Conservation (phyloP, 805 yeast species). For the Suhomyces xylopsoci region DNA sequence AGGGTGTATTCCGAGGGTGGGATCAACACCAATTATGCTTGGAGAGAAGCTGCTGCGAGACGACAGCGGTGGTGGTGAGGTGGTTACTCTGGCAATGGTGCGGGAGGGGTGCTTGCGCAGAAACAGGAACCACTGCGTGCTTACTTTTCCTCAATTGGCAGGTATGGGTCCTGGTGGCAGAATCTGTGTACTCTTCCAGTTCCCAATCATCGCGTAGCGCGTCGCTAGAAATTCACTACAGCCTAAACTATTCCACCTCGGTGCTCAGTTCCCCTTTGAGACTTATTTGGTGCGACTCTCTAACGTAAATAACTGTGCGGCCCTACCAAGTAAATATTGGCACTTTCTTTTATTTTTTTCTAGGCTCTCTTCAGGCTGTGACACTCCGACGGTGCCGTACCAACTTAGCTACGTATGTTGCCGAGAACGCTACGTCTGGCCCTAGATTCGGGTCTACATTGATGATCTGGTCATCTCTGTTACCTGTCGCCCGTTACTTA, state of each 20-base stretch:
- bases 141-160: neutral
- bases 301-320: neutral
- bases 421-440: neutral
- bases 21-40: neutral
- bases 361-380: neutral
- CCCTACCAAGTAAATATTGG: neutral
- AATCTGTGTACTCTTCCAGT: neutral
- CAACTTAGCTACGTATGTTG: neutral
- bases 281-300: neutral
- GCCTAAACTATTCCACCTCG: neutral
- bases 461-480: neutral
- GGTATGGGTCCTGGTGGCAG: neutral
- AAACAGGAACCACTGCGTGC: neutral
- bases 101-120: neutral
- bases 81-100: neutral
- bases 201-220: neutral
- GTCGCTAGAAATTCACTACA: neutral
- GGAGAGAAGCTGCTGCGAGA: neutral
- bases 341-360: neutral
- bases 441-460: neutral
- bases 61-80: neutral
- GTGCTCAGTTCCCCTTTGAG: neutral
- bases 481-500: neutral
- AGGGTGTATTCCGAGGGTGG: neutral
- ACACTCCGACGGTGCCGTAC: neutral